These are phyloP conservation scores for Aspergillus candidus DNA, from an alignment of 2,329 filamentous ascomycete genomes.

Conservation along the genomic window DNA sequence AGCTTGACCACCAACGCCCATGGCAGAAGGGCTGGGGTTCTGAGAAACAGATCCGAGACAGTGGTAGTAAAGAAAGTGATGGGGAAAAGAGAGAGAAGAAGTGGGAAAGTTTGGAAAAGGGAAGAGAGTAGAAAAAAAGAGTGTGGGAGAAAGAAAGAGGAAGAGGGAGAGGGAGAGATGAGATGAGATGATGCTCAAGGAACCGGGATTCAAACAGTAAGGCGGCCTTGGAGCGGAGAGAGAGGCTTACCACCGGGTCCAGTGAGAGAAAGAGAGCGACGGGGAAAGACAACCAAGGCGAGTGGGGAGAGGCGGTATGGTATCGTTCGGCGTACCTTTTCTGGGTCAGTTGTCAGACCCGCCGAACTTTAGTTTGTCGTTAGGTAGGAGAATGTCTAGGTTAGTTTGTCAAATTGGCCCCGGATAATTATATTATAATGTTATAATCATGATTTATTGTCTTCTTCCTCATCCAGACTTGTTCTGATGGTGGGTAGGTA, in stretches of 20 bases:
- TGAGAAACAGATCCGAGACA: constrained; percentile 5
- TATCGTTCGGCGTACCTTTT: constrained; percentile 18
- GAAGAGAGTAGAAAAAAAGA: constrained; percentile 18
- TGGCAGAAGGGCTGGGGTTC: constrained; percentile 12
- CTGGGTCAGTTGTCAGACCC: constrained; percentile 12
- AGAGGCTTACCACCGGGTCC: constrained; percentile 1
- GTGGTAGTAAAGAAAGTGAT: constrained; percentile 8
- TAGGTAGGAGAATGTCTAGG: no score
- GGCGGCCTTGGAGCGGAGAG: constrained; percentile 18
- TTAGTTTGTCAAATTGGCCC: no score
- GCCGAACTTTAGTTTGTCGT: constrained; percentile 3
- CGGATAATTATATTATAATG: no score
- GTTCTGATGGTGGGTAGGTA: no score
- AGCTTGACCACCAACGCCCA: constrained; percentile 14
- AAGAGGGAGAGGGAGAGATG: constrained; percentile 10
- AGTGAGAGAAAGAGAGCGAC: constrained; percentile 5
- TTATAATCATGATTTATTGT: no score
- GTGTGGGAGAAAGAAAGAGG: constrained; percentile 7
- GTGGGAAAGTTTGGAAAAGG: constrained; percentile 14
- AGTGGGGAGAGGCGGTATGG: constrained; percentile 16
- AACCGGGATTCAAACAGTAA: constrained; percentile 16
- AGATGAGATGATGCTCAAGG: constrained; percentile 24
- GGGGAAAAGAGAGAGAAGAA: constrained; percentile 10
- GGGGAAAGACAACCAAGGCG: constrained; percentile 4
- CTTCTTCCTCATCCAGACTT: no score